phyloP scores from a whole-genome alignment of 2,329 filamentous ascomycete genomes.

The Paecilomyces fulvus region DNA sequence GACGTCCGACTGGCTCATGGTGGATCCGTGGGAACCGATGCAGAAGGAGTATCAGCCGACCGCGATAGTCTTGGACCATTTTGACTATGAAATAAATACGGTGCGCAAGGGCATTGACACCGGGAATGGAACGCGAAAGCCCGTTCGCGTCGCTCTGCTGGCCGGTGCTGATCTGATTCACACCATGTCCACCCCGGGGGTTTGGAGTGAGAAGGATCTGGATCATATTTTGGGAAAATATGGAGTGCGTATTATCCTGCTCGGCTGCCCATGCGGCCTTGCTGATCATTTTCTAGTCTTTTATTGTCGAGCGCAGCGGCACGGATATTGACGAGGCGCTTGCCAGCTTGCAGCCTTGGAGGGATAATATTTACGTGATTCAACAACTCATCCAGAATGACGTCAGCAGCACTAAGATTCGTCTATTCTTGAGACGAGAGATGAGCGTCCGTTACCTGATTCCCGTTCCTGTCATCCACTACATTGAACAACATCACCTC shows the following conservation, averaged over 20 bases:
- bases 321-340: constrained; percentile 85
- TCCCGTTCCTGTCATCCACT: constrained; percentile 65
- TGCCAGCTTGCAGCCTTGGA: constrained; percentile 70
- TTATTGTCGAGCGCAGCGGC: constrained; percentile 79
- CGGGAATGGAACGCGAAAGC: constrained; percentile 55
- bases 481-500: constrained; percentile 59
- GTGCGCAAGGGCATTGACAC: constrained; percentile 65
- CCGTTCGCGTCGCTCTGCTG: constrained; percentile 68
- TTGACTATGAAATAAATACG: constrained; percentile 80
- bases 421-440: constrained; percentile 67
- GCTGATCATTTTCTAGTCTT: constrained; percentile 39
- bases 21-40: constrained; percentile 82
- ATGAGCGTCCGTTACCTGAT: constrained; percentile 75
- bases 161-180: constrained; percentile 69
- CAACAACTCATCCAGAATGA: constrained; percentile 83
- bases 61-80: constrained; percentile 81
- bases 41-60: constrained; percentile 81
- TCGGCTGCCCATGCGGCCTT: neutral
- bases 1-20: constrained; percentile 72
- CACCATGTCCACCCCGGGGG: constrained; percentile 61
- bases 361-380: constrained; percentile 80
- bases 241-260: constrained; percentile 39
- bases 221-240: constrained; percentile 80
- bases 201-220: constrained; percentile 79
- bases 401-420: constrained; percentile 73